phyloP scores from a whole-genome alignment of 164 flowering plant species.

The Kalanchoe fedtschenkoi region DNA sequence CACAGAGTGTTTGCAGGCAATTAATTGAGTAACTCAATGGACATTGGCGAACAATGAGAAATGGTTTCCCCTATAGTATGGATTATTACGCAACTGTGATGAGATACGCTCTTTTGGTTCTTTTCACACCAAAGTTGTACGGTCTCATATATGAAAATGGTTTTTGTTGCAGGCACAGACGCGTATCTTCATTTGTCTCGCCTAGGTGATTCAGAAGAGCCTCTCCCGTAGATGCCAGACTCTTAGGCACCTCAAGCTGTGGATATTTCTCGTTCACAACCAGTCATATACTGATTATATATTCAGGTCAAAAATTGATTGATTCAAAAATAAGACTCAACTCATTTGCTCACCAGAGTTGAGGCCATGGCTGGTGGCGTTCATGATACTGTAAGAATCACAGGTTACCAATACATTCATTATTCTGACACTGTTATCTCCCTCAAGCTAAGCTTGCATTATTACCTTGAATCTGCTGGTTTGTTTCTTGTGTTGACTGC shows the following conservation, averaged over 20 bases:
- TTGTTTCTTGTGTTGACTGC: too few species aligned
- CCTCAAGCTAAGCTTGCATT: too few species aligned
- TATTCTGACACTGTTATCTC: too few species aligned
- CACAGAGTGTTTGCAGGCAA: neutral
- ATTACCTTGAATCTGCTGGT: too few species aligned
- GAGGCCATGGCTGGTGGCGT: too few species aligned
- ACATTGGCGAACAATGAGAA: neutral
- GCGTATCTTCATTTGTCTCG: constrained; percentile 95
- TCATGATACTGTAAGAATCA: too few species aligned
- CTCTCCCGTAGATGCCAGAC: constrained; percentile 41
- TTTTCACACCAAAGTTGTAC: neutral
- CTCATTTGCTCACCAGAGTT: neutral
- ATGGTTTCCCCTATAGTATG: neutral
- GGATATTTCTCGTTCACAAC: neutral
- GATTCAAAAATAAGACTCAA: too few species aligned
- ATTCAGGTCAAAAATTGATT: too few species aligned
- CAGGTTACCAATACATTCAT: too few species aligned
- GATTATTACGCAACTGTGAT: neutral
- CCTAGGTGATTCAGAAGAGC: constrained; percentile 89
- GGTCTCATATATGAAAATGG: neutral
- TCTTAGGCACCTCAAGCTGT: neutral
- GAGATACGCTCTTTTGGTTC: neutral
- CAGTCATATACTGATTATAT: too few species aligned
- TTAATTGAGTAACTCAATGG: neutral
- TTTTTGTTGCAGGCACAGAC: constrained; percentile 69